phyloP scores from a whole-genome alignment of 2,329 filamentous ascomycete species.

The Trichophyton equinum region DNA sequence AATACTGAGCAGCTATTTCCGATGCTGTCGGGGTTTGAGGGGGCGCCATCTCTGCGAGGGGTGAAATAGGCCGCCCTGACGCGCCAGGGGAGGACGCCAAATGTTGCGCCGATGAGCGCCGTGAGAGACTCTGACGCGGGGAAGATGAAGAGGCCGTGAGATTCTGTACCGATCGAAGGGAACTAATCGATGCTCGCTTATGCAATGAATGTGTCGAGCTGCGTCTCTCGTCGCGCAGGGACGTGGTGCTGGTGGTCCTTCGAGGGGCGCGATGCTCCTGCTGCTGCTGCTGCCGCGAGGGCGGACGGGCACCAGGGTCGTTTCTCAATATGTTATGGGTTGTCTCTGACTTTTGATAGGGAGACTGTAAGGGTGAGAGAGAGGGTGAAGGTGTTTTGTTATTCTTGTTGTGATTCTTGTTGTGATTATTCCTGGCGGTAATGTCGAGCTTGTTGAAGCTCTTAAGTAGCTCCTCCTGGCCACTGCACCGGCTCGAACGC shows the following conservation, averaged over 20 bases:
- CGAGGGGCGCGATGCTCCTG: slow-evolving; percentile 15
- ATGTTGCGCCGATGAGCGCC: slow-evolving; percentile 23
- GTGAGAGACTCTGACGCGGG: slow-evolving; percentile 22
- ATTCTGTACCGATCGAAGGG: slow-evolving; percentile 25
- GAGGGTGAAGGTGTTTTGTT: neutral
- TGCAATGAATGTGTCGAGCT: slow-evolving; percentile 26
- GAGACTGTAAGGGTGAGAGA: slow-evolving; percentile 5
- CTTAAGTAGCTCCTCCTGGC: slow-evolving; percentile 8
- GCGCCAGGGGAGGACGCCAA: slow-evolving; percentile 15
- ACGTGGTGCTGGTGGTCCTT: slow-evolving; percentile 25
- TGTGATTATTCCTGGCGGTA: neutral
- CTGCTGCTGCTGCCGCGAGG: slow-evolving; percentile 6
- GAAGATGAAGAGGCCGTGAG: slow-evolving; percentile 18
- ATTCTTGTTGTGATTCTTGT: too few species aligned
- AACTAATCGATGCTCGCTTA: slow-evolving; percentile 28
- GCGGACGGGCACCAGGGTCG: slow-evolving; percentile 2
- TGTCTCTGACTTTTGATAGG: neutral
- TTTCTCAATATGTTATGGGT: slow-evolving; percentile 1
- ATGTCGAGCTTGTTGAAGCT: slow-evolving; percentile 8
- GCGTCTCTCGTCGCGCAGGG: slow-evolving; percentile 26
- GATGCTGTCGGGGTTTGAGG: slow-evolving; percentile 35
- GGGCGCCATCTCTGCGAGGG: slow-evolving; percentile 12
- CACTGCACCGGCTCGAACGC: slow-evolving; percentile 4
- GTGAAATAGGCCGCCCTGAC: slow-evolving; percentile 21
- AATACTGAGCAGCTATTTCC: slow-evolving; percentile 53